Base-by-base conservation (phyloP, 2,329 filamentous ascomycete species). In the Aspergillus novofumigatus region DNA sequence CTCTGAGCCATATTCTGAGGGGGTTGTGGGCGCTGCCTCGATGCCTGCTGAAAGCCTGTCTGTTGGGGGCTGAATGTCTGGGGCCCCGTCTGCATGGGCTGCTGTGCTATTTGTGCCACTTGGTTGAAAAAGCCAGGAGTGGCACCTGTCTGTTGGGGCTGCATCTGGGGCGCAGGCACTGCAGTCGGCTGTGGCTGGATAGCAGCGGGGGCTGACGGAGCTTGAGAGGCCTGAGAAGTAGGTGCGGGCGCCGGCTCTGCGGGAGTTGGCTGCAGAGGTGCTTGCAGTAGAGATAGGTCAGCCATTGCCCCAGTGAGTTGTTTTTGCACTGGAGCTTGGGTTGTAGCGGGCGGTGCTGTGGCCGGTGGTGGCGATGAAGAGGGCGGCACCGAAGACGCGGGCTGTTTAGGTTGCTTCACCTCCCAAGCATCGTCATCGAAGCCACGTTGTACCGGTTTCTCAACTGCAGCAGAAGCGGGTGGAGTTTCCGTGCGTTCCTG, bases 391-490 rank as follows among this genome's bases (percentile, higher is more conserved):
- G 74, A 49, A 55, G 71, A 53, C 51, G 67, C 54, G 52, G 75
- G 64, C 54, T 86, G 83, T 69, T 86, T 88, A 14, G 88, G 84
- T 20, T 91, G 90, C 77, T 97, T 97, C 51, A 96, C 88, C 67
- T 95, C 91, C 94, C 94, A 99, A 8, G 94, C 94, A 78, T 97
- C 91, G 69, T 97, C 94, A 52, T 99, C 94, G 68, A 97, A 97
- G 2, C 91, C 91, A 58, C 80, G 78, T 45, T 75, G 68, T 38
- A 75, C 74, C 52, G 78, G 77, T 58, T 83, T 80, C 41, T 81
- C 78, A 41, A 77, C 72, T 4, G 75, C 65, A 41, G 84, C 78
- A 56, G 77, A 72, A 14, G 78, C 72, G 49, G 82, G 71, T 0
- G 84, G 78, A 32, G 82, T 82, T 25, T 78, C 70, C 53, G 78